These are phyloP conservation scores for Neurospora sp. DNA, from an alignment of 495 filamentous ascomycete species.

Conservation along the genomic window DNA sequence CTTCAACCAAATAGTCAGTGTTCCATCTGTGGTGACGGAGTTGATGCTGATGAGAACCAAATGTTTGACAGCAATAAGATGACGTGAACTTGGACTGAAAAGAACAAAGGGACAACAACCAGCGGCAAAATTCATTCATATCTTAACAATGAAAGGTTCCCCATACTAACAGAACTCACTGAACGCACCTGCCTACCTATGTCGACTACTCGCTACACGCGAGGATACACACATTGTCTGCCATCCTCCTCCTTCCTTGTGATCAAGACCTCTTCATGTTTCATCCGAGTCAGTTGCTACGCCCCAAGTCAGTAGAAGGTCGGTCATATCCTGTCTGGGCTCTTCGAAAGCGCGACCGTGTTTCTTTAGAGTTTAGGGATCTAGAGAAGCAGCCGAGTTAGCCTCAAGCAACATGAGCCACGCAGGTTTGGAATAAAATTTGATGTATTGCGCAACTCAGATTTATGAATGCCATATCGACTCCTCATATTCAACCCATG, in stretches of 20 bases:
- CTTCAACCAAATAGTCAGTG: neutral
- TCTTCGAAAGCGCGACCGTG: neutral
- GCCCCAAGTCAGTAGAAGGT: neutral
- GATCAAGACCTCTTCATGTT: neutral
- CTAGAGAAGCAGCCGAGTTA: neutral
- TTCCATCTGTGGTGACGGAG: neutral
- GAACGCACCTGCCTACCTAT: too few relatives aligned
- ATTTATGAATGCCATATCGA: neutral
- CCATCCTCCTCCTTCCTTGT: neutral
- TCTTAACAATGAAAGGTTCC: neutral
- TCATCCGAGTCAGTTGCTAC: neutral
- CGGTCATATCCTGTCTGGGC: neutral
- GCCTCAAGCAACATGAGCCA: neutral
- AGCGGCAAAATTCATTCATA: neutral
- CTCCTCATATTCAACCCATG: slow-evolving; percentile 25
- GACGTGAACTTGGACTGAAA: neutral
- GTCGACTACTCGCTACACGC: neutral
- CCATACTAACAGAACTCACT: neutral
- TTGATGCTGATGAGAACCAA: neutral
- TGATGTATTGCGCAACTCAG: neutral
- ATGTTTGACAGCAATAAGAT: neutral
- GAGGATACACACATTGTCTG: neutral
- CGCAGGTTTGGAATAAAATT: neutral
- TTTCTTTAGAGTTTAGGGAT: neutral
- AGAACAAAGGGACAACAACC: neutral